Evolutionary conservation across 2,329 filamentous ascomycete species (phyloP).

Genomic region (Atkinsonella texensis): DNA sequence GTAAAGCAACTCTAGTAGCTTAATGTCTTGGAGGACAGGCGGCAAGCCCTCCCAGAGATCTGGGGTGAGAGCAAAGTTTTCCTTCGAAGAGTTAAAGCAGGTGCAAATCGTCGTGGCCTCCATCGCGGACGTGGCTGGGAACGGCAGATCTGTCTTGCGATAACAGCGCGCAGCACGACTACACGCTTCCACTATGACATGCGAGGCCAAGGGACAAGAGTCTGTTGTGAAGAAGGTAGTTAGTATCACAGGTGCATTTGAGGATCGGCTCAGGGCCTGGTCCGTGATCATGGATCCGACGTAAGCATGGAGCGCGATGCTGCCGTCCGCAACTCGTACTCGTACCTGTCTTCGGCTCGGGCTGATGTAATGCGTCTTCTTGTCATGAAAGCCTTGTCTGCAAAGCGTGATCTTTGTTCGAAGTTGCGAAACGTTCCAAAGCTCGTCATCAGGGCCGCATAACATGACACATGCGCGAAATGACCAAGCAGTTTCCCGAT

Average conservation of each 20-base stretch:
- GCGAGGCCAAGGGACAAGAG: not conserved
- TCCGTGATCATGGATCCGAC: no score
- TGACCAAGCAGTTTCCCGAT: no score
- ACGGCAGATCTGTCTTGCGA: not conserved
- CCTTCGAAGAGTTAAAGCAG: not conserved
- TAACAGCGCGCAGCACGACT: not conserved
- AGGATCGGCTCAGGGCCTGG: not conserved
- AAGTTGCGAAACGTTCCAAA: no score
- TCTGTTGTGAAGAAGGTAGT: not conserved
- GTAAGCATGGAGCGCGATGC: no score
- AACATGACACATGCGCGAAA: no score
- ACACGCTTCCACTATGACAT: not conserved
- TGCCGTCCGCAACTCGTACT: no score
- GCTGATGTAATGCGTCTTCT: no score
- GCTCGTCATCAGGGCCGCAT: no score
- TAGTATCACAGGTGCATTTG: not conserved
- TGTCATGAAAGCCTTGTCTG: no score
- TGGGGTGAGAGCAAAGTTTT: not conserved
- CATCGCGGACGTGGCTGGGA: not conserved
- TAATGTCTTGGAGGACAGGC: conserved; percentile 14
- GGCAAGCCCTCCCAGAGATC: not conserved
- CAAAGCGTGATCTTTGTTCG: no score
- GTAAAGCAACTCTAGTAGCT: conserved; percentile 28
- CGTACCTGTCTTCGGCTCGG: no score
- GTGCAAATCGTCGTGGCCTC: not conserved